These are phyloP conservation scores for Collariella sp. DNA, from an alignment of 495 filamentous ascomycete genomes.

Conservation along the genomic window DNA sequence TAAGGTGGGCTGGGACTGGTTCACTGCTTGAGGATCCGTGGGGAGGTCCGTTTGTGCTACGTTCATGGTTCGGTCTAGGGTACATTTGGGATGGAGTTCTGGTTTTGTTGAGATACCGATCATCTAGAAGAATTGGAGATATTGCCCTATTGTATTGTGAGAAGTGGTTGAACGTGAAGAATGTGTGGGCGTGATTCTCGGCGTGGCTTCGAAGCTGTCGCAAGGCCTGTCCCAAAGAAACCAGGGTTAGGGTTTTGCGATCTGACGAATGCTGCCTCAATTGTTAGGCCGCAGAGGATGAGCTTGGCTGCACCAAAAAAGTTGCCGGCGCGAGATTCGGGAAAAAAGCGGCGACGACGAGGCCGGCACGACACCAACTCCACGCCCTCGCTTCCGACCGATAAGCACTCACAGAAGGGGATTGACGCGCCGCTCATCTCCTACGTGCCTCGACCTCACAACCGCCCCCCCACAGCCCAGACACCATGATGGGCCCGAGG, in stretches of 20 bases:
- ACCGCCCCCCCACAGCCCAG: constrained; percentile 2
- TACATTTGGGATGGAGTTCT: constrained; percentile 1
- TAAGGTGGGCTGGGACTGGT: not conserved
- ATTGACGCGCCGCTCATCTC: not conserved
- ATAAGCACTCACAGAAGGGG: not conserved
- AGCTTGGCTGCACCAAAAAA: constrained; percentile 11
- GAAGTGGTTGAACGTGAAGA: too few species aligned
- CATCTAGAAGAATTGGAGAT: not conserved
- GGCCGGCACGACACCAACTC: constrained; percentile 2
- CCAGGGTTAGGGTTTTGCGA: constrained; percentile 11
- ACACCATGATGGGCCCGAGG: constrained; percentile 36
- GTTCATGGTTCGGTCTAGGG: not conserved
- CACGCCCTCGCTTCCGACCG: constrained; percentile 3
- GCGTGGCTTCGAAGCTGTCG: too few species aligned
- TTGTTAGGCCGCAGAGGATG: constrained; percentile 15
- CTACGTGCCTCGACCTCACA: not conserved
- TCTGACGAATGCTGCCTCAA: constrained; percentile 10
- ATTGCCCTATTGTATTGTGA: too few species aligned
- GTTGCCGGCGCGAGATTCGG: constrained; percentile 6
- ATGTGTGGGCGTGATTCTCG: not conserved
- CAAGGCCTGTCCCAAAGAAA: too few species aligned
- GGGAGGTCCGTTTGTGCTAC: constrained; percentile 1
- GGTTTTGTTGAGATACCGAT: not conserved
- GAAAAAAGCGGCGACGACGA: constrained; percentile 14
- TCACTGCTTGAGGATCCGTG: not conserved